These are phyloP conservation scores for Metarhizium robertsii DNA, from an alignment of 2,329 filamentous ascomycete genomes.

Conservation along the genomic window DNA sequence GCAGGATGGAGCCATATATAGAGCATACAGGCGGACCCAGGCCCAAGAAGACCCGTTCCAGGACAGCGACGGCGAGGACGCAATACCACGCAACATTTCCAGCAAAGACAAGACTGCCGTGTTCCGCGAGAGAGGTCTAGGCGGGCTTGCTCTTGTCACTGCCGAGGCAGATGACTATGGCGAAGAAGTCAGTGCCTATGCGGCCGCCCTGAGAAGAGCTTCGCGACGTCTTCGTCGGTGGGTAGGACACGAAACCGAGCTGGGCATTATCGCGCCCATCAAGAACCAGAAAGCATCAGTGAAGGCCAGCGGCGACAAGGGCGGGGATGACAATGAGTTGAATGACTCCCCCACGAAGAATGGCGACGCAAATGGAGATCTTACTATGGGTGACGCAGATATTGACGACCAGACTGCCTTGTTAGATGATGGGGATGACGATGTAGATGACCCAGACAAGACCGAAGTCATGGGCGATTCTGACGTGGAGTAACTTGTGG, in stretches of 20 bases:
- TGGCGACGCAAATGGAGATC: slow-evolving; percentile 31
- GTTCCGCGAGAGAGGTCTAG: slow-evolving; percentile 49
- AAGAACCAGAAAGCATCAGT: slow-evolving; percentile 28
- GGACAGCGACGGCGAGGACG: slow-evolving; percentile 54
- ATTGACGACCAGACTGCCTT: slow-evolving; percentile 35
- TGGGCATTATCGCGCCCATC: slow-evolving; percentile 36
- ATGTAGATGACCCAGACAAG: slow-evolving; percentile 32
- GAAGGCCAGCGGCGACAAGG: slow-evolving; percentile 14
- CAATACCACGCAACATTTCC: slow-evolving; percentile 22
- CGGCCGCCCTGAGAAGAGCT: slow-evolving; percentile 54
- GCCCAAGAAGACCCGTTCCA: slow-evolving; percentile 45
- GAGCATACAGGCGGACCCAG: slow-evolving; percentile 56
- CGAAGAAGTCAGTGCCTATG: slow-evolving; percentile 60
- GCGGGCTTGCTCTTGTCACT: slow-evolving; percentile 53
- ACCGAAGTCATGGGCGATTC: slow-evolving; percentile 29
- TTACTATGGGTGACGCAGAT: slow-evolving; percentile 43
- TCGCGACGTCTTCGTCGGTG: slow-evolving; percentile 61
- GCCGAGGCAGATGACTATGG: slow-evolving; percentile 65
- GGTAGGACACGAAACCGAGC: slow-evolving; percentile 37
- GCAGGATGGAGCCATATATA: slow-evolving; percentile 56
- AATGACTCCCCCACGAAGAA: slow-evolving; percentile 13
- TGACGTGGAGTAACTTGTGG: slow-evolving; percentile 18
- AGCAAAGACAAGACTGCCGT: slow-evolving; percentile 17
- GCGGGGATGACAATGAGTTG: slow-evolving; percentile 2
- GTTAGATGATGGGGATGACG: slow-evolving; percentile 35